Percentiles rank a stretch among this genome's conserved stretches.
phyloP scores from a whole-genome alignment of 139 green algal genomes.

The Picochlorum sp. region DNA sequence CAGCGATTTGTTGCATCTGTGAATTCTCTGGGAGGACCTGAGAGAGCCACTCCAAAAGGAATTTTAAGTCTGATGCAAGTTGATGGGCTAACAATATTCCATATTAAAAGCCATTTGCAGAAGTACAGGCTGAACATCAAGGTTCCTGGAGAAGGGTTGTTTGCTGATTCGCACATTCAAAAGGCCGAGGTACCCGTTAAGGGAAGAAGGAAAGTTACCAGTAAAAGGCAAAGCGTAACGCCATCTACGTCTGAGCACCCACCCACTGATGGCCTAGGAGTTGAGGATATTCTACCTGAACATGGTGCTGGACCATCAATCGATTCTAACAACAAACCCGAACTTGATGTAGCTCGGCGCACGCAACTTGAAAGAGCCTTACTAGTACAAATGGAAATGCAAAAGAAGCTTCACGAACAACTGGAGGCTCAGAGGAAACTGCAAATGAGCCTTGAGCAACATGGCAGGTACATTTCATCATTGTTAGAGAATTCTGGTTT shows the following conservation, averaged over 20 bases:
- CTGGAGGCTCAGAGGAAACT: constrained; percentile 82
- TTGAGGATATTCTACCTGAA: too few relatives aligned
- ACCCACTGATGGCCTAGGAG: too few relatives aligned
- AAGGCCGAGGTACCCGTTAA: too few relatives aligned
- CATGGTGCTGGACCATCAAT: background rate
- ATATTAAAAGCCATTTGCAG: constrained; percentile 85
- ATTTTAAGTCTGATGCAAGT: constrained; percentile 47
- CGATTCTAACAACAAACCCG: background rate
- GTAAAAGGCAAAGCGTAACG: too few relatives aligned
- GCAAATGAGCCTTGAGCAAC: constrained; percentile 80
- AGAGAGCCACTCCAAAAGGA: constrained; percentile 44
- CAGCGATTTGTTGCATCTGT: constrained; percentile 54
- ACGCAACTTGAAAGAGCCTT: constrained; percentile 70
- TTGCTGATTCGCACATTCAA: background rate
- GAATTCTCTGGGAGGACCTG: constrained; percentile 42
- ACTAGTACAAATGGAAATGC: constrained; percentile 89
- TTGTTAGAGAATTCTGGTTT: constrained; percentile 25
- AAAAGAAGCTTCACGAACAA: constrained; percentile 92
- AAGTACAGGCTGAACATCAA: constrained; percentile 84
- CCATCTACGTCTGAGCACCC: too few relatives aligned
- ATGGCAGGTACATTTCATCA: constrained; percentile 77
- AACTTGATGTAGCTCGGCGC: background rate
- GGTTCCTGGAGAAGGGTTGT: constrained; percentile 28
- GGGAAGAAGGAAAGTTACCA: too few relatives aligned
- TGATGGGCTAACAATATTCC: constrained; percentile 73